These are phyloP conservation scores for Fraxinus xanthoxyloides DNA, from an alignment of 305 asterid genomes.

Conservation along the genomic window DNA sequence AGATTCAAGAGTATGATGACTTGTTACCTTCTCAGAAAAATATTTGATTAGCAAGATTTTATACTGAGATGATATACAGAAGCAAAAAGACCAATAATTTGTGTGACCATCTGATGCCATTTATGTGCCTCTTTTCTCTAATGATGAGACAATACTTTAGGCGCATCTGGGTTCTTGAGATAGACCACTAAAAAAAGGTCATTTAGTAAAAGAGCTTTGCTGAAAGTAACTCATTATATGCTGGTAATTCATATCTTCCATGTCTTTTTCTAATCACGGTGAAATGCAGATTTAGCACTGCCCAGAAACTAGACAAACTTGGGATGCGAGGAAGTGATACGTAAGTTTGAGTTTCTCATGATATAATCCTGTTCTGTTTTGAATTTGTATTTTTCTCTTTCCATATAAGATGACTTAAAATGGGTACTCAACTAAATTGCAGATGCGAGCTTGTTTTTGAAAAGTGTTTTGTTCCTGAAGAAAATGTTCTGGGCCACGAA, in stretches of 20 bases:
- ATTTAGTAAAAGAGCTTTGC: background rate
- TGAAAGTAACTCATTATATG: background rate
- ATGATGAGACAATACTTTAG: background rate
- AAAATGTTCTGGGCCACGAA: conserved; percentile 86
- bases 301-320: conserved; percentile 97
- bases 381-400: conserved; percentile 12
- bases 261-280: conserved; percentile 12
- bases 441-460: conserved; percentile 98
- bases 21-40: background rate
- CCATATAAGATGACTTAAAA: conserved; percentile 23
- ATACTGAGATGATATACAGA: background rate
- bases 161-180: background rate
- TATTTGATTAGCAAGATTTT: background rate
- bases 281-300: conserved; percentile 86
- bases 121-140: background rate
- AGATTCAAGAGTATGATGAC: background rate
- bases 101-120: background rate
- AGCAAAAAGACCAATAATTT: background rate
- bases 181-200: background rate
- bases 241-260: conserved; percentile 18
- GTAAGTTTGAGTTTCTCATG: conserved; percentile 42
- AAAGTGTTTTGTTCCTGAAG: conserved; percentile 87
- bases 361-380: conserved; percentile 12
- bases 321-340: conserved; percentile 99
- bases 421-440: conserved; percentile 31